These are phyloP conservation scores for Ajuga reptans DNA, from an alignment of 305 asterid genomes.

Conservation along the genomic window DNA sequence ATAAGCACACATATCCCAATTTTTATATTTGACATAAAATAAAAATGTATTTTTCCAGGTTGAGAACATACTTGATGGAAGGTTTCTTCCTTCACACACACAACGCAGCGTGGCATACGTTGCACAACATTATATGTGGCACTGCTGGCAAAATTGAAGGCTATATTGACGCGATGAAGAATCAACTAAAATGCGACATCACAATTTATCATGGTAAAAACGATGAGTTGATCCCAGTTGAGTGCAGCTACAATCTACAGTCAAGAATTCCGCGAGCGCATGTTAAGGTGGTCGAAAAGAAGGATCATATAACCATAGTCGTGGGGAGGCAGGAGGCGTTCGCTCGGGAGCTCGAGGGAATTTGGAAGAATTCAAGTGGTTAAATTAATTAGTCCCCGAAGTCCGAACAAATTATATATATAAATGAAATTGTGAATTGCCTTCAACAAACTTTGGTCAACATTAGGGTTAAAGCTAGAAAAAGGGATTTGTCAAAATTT, in stretches of 20 bases:
- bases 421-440: slow-evolving; percentile 15
- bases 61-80: slow-evolving; percentile 75
- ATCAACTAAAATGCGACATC: slow-evolving; percentile 48
- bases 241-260: slow-evolving; percentile 68
- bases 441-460: slow-evolving; percentile 12
- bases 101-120: slow-evolving; percentile 95
- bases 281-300: slow-evolving; percentile 52
- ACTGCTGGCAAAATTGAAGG: slow-evolving; percentile 72
- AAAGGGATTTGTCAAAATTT: slow-evolving; percentile 16
- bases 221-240: slow-evolving; percentile 79
- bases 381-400: background rate
- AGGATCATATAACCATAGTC: slow-evolving; percentile 90
- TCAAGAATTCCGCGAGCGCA: slow-evolving; percentile 66
- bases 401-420: background rate
- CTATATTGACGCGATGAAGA: slow-evolving; percentile 51
- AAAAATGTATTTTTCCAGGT: slow-evolving; percentile 27
- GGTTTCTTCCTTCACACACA: slow-evolving; percentile 92
- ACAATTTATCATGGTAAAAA: slow-evolving; percentile 64
- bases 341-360: slow-evolving; percentile 75
- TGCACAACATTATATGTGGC: slow-evolving; percentile 91
- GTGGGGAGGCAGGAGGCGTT: slow-evolving; percentile 79
- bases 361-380: slow-evolving; percentile 54
- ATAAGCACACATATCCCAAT: too few species aligned
- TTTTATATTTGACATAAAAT: background rate
- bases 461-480: slow-evolving; percentile 11